phyloP scores from a whole-genome alignment of 441 rosid genomes.

The Dalechampia spathulata region DNA sequence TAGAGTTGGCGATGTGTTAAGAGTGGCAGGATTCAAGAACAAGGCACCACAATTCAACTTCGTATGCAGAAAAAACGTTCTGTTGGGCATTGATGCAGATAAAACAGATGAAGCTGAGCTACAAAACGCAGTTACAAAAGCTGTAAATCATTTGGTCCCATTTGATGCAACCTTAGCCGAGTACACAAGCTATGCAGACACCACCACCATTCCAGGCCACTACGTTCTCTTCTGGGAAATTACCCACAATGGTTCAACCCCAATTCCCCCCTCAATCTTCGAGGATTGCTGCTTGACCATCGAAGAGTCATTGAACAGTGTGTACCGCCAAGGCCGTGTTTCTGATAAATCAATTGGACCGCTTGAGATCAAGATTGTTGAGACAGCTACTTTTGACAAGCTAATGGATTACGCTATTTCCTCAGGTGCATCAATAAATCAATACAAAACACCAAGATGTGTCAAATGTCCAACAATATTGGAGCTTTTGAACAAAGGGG shows the following conservation, averaged over 20 bases:
- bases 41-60: slow-evolving; percentile 79
- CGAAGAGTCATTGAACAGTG: slow-evolving; percentile 75
- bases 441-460: slow-evolving; percentile 89
- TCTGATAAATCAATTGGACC: slow-evolving; percentile 76
- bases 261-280: slow-evolving; percentile 41
- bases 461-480: slow-evolving; percentile 54
- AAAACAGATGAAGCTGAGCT: slow-evolving; percentile 88
- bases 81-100: slow-evolving; percentile 74
- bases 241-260: slow-evolving; percentile 22
- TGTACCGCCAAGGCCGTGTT: slow-evolving; percentile 69
- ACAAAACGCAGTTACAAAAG: slow-evolving; percentile 63
- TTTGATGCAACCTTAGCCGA: slow-evolving; percentile 57
- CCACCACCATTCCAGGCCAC: slow-evolving; percentile 74
- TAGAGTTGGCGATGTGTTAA: slow-evolving; percentile 83
- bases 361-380: slow-evolving; percentile 75
- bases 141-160: slow-evolving; percentile 48
- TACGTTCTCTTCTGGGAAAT: slow-evolving; percentile 89
- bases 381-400: slow-evolving; percentile 57
- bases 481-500: slow-evolving; percentile 56
- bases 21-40: slow-evolving; percentile 68
- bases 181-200: slow-evolving; percentile 76
- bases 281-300: slow-evolving; percentile 64
- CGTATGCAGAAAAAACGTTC: slow-evolving; percentile 64
- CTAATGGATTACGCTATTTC: slow-evolving; percentile 79
- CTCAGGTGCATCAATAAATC: slow-evolving; percentile 82